Base-by-base conservation (phyloP, 768 basidiomycete species). In the Suillus fuscotomentosus region DNA sequence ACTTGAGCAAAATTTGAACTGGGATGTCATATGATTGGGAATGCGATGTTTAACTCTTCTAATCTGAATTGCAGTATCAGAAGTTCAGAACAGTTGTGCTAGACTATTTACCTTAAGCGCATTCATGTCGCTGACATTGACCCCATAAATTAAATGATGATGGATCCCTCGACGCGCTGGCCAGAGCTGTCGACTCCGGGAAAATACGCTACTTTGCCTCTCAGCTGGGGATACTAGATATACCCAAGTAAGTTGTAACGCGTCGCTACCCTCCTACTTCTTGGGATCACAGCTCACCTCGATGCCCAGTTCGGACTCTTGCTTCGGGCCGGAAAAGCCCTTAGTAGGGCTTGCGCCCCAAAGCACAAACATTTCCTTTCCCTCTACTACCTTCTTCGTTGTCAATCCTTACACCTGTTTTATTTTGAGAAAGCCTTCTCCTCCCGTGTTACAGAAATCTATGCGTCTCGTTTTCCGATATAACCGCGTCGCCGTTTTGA, bases 171-270 rank as follows among this genome's bases (percentile, higher is more conserved):
- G 78, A 84, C 63, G 80, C 82, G 14, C 80, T 92, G 57, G 70
- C 78, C 20, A 78, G 81, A 39, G 80, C 83, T 9, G 82, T 85
- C 63, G 69, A 73, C 38, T 74, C 82, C 51, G 79, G 84, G 59
- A 71, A 81, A 47, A 88, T 88, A 7, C 82, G 86, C 59, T 93
- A 92, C 70, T 81, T 85, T 8, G 85, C 89, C 62, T 87, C 87
- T 3, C 89, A 91, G 62, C 78, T 98, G 13, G 86, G 87, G n/a
- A 89, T 96, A 67, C 94, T 31, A 27, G 27, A 27, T 27, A 3
- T 27, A 27, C 27, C 27, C 27, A 27, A 27, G 31, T 31, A 24
- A 24, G 24, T 24, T 24, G 24, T 24, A 6, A 34, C 10, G 20
- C 3, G 20, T 54, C 9, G 31, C 51, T 34, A 20, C 51, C 3